These are phyloP conservation scores for Carex kokanica DNA, from an alignment of 176 grass and related monocot genomes.

Conservation along the genomic window DNA sequence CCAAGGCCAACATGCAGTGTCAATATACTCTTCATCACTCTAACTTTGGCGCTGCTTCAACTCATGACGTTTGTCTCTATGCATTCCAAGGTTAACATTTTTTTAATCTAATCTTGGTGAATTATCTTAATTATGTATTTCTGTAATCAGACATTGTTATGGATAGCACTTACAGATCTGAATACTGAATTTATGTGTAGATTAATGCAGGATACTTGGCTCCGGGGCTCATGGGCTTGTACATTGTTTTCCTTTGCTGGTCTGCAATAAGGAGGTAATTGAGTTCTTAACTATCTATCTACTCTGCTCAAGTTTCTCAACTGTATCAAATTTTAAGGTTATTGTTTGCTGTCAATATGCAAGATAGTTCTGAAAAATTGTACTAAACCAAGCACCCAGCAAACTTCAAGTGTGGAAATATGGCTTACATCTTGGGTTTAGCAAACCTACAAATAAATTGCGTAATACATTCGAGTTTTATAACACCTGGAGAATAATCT, in stretches of 20 bases:
- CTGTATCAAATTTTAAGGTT: background rate
- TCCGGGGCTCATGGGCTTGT: conserved; percentile 84
- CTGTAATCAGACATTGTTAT: background rate
- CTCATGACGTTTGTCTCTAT: conserved; percentile 69
- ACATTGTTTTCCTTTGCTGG: conserved; percentile 93
- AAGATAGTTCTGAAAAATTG: background rate
- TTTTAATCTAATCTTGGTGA: background rate
- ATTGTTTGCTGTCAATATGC: background rate
- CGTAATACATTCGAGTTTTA: background rate
- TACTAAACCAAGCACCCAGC: background rate
- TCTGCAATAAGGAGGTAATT: conserved; percentile 76
- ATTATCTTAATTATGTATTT: background rate
- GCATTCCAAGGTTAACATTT: conserved; percentile 57
- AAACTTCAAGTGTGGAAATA: background rate
- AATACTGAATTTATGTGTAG: conserved; percentile 29
- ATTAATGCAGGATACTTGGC: conserved; percentile 77
- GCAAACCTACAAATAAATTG: background rate
- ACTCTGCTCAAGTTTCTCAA: background rate
- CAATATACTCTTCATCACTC: conserved; percentile 94
- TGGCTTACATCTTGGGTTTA: background rate
- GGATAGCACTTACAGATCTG: background rate
- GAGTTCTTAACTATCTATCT: background rate
- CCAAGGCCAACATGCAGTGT: conserved; percentile 45
- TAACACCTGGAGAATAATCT: background rate
- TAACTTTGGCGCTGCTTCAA: conserved; percentile 66